phyloP scores from a whole-genome alignment of 495 filamentous ascomycete genomes.

The Penicillium alfredii region DNA sequence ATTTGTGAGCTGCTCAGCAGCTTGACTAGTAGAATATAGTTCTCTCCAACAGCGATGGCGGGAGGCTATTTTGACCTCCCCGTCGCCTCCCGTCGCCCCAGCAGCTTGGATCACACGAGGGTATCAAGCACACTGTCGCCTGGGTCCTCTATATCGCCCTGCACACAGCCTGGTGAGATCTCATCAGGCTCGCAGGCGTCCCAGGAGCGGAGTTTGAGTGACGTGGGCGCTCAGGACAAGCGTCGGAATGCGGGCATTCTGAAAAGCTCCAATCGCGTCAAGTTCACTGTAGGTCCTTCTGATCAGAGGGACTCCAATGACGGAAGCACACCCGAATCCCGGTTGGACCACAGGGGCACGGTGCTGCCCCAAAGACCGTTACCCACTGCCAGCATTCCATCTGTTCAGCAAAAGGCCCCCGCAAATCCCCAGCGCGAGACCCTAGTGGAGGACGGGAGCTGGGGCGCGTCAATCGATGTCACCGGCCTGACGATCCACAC shows the following conservation, averaged over 20 bases:
- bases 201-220: conserved; percentile 14
- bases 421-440: conserved; percentile 20
- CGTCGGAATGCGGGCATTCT: conserved; percentile 41
- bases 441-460: conserved; percentile 25
- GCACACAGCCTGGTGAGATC: conserved; percentile 20
- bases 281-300: conserved; percentile 28
- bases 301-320: conserved; percentile 14
- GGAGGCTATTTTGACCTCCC: conserved; percentile 39
- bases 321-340: conserved; percentile 26
- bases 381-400: conserved; percentile 40
- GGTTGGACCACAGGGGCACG: conserved; percentile 26
- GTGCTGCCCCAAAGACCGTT: conserved; percentile 33
- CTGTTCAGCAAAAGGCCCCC: conserved; percentile 23
- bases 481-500: conserved; percentile 28
- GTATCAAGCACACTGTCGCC: conserved; percentile 19
- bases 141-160: conserved; percentile 25
- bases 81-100: conserved; percentile 26
- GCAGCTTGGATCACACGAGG: conserved; percentile 25
- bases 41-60: too few species aligned
- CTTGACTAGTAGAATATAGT: too few species aligned
- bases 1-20: too few species aligned
- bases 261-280: conserved; percentile 34
- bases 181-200: conserved; percentile 5
- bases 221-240: conserved; percentile 26
- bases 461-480: conserved; percentile 28